Base-by-base conservation (phyloP, 257 asterid genomes). In the Gentiana dahurica region DNA sequence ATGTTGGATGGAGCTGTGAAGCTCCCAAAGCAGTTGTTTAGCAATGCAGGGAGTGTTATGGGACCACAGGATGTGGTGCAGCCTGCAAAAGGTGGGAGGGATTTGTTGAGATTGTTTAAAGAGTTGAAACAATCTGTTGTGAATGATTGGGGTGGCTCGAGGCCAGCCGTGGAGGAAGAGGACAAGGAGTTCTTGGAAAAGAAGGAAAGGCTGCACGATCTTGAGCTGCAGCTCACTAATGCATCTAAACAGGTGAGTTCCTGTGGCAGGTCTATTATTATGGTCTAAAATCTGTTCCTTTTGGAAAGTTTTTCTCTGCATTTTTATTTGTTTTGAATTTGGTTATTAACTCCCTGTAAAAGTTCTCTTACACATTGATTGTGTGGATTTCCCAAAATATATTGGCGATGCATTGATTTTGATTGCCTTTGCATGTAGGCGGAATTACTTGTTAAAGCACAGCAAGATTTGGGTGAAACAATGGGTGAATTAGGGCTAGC, bases 401-500 rank as follows among this genome's bases (percentile, higher is more conserved):
- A 43, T 24, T 59, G 69, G 6, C 5, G 11, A 8, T 36, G 37
- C 34, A 43, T 46, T 44, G 33, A 5, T 2, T 36, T 53, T 35
- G 11, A 3, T 13, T 43, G 36, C 49, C 5, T 60, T 56, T 49
- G 39, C 38, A 52, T 67, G 60, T 68, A 91, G 98, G 97, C 96
- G 9, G 97, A 91, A 76, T 75, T 77, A 46, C 75, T 86, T 72
- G 95, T 86, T 63, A 89, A 88, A 73, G 94, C 86, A 59, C 99
- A 88, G 46, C 89, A 85, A 69, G 89, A 79, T 70, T 63, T 92
- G 85, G 95, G 95, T 51, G 96, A 89, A 62, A 79, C 94, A 32
- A 71, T 86, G 82, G 99, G 99, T 65, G 95, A 89, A 55, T 67
- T 92, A 41, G 99, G 99, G 54, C 66, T 92, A 55, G 87, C 95